Base-by-base conservation (phyloP, 768 basidiomycete genomes). In the Cubamyces lactineus region DNA sequence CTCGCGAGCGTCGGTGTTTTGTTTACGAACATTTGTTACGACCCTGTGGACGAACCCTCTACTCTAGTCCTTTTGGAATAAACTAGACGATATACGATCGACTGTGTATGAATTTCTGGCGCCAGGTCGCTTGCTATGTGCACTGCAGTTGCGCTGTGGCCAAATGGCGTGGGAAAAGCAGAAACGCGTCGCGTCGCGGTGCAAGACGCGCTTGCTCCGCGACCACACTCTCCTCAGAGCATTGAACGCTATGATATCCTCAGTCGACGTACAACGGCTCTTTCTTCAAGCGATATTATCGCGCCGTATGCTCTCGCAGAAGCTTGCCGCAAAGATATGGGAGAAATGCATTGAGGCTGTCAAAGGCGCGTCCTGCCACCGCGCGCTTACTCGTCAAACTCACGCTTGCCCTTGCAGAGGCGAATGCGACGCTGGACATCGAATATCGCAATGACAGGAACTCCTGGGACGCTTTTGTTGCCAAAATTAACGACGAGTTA, bases 221-320 rank as follows among this genome's bases (percentile, higher is more conserved):
- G 49, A 53, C 43, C 52, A 26, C 47, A 19, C 30, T 38, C 39
- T 48, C 8, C 23, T 5, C 24, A 30, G 15, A 24, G 34, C 21
- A 19, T 9, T 40, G 21, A 17, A 51, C 43, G 50, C 61, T 54
- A 71, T 68, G 50, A 80, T 79, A 43, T 77, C 78, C 40, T 67
- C 83, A n/a, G 76, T 76, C 72, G 90, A 93, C 71, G 86, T 91
- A 4, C 84, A 86, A 64, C 84, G 86, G 40, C 82, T 95, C 48
- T 94, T 91, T 67, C 81, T 94, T 19, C 93, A 95, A 64, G 85
- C 89, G 0, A 75, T 93, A 21, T 76, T 94, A 24, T 91, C 91
- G 21, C 82, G 92, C 17, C 82, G 87, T 16, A 74, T 86, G 9
- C 72, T 94, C 5, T 85, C 91, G n/a, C 79, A 79, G 49, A 80